Evolutionary conservation across 1,139 yeast genomes (phyloP).

Genomic region (Diutina siamensis): DNA sequence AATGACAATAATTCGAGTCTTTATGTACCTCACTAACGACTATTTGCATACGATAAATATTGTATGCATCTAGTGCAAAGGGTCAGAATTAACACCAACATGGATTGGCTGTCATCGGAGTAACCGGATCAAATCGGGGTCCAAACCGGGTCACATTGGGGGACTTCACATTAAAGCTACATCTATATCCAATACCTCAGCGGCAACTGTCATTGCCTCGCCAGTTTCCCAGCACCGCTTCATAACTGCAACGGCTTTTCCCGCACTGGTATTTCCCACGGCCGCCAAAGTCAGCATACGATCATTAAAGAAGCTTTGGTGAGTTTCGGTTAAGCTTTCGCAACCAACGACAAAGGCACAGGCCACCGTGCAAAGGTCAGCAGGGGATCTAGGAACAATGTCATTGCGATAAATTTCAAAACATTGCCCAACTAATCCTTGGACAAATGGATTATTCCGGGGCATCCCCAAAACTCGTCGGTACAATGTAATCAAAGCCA

Average conservation of each 20-base stretch:
- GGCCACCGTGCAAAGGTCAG: conserved; percentile 44
- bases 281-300: conserved; percentile 27
- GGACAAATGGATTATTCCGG: conserved; percentile 31
- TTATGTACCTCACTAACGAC: too few relatives aligned
- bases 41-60: too few relatives aligned
- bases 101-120: too few relatives aligned
- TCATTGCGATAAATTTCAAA: conserved; percentile 21
- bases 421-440: conserved; percentile 34
- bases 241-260: conserved; percentile 38
- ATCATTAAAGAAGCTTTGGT: conserved; percentile 23
- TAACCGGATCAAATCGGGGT: too few relatives aligned
- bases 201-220: conserved; percentile 45
- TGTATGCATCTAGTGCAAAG: too few relatives aligned
- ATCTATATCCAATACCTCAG: conserved; percentile 33
- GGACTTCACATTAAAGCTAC: conserved; percentile 12
- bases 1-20: too few relatives aligned
- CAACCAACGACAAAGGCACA: conserved; percentile 51
- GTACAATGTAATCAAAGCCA: conserved; percentile 47
- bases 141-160: too few relatives aligned
- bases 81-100: too few relatives aligned
- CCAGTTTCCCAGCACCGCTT: conserved; percentile 45
- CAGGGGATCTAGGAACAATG: conserved; percentile 36
- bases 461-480: conserved; percentile 43
- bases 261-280: conserved; percentile 40
- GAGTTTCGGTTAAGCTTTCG: conserved; percentile 31